phyloP scores from a whole-genome alignment of 352 stramenopile species.

The Halophytophthora batemanensis region DNA sequence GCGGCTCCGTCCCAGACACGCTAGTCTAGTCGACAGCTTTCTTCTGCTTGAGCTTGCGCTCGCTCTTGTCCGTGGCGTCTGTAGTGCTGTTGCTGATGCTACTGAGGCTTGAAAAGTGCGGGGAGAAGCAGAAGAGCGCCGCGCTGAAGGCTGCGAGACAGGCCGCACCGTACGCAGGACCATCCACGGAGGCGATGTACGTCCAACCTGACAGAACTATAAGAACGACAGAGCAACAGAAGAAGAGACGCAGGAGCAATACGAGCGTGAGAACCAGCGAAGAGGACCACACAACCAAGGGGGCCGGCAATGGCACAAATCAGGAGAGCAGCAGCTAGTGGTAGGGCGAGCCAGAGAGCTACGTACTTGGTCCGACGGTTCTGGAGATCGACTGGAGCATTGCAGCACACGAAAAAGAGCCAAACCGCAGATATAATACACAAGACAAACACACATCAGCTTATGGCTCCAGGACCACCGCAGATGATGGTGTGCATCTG shows the following conservation, averaged over 20 bases:
- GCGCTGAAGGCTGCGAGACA: constrained; percentile 57
- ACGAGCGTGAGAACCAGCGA: neutral
- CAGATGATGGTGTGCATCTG: neutral
- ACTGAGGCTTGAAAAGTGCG: constrained; percentile 45
- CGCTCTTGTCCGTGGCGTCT: constrained; percentile 14
- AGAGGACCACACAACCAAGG: neutral
- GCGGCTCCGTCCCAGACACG: constrained; percentile 24
- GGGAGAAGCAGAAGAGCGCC: constrained; percentile 63
- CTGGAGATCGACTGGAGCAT: constrained; percentile 59
- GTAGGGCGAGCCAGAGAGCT: too few relatives aligned
- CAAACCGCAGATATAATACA: constrained; percentile 3
- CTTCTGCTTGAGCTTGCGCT: constrained; percentile 16
- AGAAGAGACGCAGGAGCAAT: neutral
- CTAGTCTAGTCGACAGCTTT: constrained; percentile 32
- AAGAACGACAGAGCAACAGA: neutral
- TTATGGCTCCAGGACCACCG: neutral
- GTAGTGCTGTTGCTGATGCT: constrained; percentile 21
- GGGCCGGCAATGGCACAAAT: neutral
- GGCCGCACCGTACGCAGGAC: constrained; percentile 62
- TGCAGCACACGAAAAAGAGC: neutral
- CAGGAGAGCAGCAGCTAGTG: neutral
- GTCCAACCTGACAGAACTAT: constrained; percentile 79
- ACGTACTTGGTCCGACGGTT: constrained; percentile 72
- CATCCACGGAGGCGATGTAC: constrained; percentile 67
- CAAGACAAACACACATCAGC: constrained; percentile 7